phyloP scores from a whole-genome alignment of 1,139 yeast species.

The Petasospora rhodanensis region DNA sequence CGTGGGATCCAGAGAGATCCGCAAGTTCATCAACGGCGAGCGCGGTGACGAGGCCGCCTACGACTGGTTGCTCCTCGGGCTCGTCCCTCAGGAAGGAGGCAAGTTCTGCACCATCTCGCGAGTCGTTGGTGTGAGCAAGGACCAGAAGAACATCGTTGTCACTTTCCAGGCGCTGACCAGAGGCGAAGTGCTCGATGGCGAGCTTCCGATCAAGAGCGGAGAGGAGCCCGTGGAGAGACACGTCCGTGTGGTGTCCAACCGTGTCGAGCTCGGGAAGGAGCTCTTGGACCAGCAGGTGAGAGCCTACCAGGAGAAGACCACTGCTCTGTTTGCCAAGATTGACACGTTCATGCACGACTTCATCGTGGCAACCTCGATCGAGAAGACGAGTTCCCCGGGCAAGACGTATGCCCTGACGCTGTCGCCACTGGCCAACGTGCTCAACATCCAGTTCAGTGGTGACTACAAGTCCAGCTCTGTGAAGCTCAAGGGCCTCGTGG shows the following conservation, averaged over 20 bases:
- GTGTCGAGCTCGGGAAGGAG: conserved; percentile 16
- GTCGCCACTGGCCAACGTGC: conserved; percentile 58
- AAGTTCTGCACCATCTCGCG: conserved; percentile 44
- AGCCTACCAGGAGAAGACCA: conserved; percentile 28
- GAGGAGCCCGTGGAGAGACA: conserved; percentile 23
- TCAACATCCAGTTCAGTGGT: conserved; percentile 45
- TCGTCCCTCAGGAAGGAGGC: conserved; percentile 21
- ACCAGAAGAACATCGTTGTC: conserved; percentile 40
- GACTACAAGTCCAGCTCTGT: conserved; percentile 25
- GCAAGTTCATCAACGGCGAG: conserved; percentile 25
- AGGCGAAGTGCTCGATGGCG: conserved; percentile 29
- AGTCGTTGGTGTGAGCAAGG: conserved; percentile 46
- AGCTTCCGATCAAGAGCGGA: conserved; percentile 1
- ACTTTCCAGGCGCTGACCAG: conserved; percentile 54
- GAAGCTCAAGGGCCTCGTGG: conserved; percentile 25
- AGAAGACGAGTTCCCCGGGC: conserved; percentile 17
- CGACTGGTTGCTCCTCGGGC: conserved; percentile 37
- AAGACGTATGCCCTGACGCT: conserved; percentile 41
- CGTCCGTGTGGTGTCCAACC: conserved; percentile 30
- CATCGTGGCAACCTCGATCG: conserved; percentile 28
- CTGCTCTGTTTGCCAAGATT: conserved; percentile 36
- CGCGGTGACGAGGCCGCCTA: conserved; percentile 22
- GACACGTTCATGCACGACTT: conserved; percentile 42
- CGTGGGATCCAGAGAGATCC: conserved; percentile 19
- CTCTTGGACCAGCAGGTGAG: conserved; percentile 26